Evolutionary conservation across 1,139 yeast genomes (phyloP).

Genomic region (Yamadazyma epiphylla): DNA sequence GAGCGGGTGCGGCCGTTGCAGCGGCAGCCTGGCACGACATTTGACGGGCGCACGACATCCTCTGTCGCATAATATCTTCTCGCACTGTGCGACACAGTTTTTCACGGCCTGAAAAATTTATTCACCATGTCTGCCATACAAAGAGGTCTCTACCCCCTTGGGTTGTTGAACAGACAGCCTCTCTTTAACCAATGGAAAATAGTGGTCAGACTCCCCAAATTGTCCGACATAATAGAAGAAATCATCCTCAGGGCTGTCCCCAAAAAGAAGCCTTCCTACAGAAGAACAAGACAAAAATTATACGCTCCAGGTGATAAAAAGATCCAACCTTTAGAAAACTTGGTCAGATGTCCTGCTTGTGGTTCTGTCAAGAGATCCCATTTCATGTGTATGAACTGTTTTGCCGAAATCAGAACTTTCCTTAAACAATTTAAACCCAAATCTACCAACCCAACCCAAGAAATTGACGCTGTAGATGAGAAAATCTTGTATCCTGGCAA

Average conservation of each 20-base stretch:
- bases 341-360: conserved; percentile 92
- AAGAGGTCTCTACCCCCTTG: too few species aligned
- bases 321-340: conserved; percentile 65
- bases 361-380: conserved; percentile 90
- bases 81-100: too few species aligned
- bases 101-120: too few species aligned
- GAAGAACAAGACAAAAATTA: conserved; percentile 77
- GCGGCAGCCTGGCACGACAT: too few species aligned
- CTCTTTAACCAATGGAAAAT: too few species aligned
- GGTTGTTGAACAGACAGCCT: too few species aligned
- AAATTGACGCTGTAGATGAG: conserved; percentile 60
- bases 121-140: too few species aligned
- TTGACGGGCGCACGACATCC: too few species aligned
- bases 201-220: too few species aligned
- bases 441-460: conserved; percentile 26
- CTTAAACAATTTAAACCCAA: conserved; percentile 48
- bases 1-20: too few species aligned
- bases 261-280: conserved; percentile 85
- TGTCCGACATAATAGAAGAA: conserved; percentile 39
- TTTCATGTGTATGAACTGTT: conserved; percentile 90
- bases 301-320: conserved; percentile 84
- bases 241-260: conserved; percentile 79
- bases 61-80: too few species aligned
- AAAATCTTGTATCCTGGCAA: conserved; percentile 76
- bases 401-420: conserved; percentile 68